These are phyloP conservation scores for Rubia yunnanensis DNA, from an alignment of 257 asterid species.

Conservation along the genomic window DNA sequence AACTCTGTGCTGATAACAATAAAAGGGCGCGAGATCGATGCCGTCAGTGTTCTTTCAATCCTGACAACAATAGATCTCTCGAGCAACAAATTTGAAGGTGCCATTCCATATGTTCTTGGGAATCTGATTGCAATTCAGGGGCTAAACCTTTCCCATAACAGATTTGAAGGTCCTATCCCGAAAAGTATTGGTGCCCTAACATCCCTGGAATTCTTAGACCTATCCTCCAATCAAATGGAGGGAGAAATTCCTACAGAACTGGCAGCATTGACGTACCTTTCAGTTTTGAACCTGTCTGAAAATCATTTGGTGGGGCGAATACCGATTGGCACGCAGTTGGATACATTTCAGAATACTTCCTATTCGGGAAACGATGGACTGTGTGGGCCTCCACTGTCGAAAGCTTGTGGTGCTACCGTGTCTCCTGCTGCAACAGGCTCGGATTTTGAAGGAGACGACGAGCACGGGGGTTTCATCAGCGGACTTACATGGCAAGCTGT, in stretches of 20 bases:
- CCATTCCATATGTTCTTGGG: slow-evolving; percentile 11
- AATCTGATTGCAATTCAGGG: background rate
- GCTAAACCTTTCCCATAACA: slow-evolving; percentile 20
- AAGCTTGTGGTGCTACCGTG: background rate
- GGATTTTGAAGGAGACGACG: background rate
- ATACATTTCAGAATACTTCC: slow-evolving; percentile 16
- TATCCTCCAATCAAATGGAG: slow-evolving; percentile 15
- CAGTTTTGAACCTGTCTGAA: slow-evolving; percentile 19
- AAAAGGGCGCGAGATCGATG: slow-evolving; percentile 1
- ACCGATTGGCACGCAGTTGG: slow-evolving; percentile 18
- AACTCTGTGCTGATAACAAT: background rate
- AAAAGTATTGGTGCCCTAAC: slow-evolving; percentile 5
- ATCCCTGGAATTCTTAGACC: slow-evolving; percentile 23
- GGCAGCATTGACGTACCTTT: slow-evolving; percentile 11
- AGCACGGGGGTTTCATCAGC: background rate
- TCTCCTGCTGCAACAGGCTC: background rate
- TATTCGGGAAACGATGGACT: slow-evolving; percentile 17
- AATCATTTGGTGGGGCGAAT: slow-evolving; percentile 23
- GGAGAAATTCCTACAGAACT: slow-evolving; percentile 27
- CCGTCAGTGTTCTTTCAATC: background rate
- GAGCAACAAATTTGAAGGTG: slow-evolving; percentile 14
- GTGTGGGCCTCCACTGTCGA: slow-evolving; percentile 21
- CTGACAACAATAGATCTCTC: slow-evolving; percentile 17
- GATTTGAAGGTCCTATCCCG: slow-evolving; percentile 23
- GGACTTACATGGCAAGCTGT: slow-evolving; percentile 25